A percentile compares a stretch with the other conserved stretches of the same genome.
phyloP scores from a whole-genome alignment of 805 yeast genomes.

The Spathaspora passalidarum region DNA sequence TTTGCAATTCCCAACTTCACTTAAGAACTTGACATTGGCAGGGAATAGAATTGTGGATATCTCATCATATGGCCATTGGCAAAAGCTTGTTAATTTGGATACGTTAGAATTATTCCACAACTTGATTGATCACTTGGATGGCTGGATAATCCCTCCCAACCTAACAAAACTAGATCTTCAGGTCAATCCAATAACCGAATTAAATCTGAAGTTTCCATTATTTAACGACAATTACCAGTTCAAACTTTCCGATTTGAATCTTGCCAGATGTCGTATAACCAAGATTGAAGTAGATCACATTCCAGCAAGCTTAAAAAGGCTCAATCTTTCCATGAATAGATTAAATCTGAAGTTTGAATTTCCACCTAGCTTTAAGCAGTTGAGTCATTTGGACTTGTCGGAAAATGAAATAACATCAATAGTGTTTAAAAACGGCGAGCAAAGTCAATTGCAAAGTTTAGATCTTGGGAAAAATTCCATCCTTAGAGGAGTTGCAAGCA shows the following conservation, averaged over 20 bases:
- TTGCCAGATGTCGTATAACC: neutral
- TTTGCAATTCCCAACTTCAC: slow-evolving; percentile 21
- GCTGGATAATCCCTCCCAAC: slow-evolving; percentile 19
- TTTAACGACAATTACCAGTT: slow-evolving; percentile 2
- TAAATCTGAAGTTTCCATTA: slow-evolving; percentile 2
- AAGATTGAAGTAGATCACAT: slow-evolving; percentile 11
- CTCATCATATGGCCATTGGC: slow-evolving; percentile 23
- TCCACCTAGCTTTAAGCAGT: slow-evolving; percentile 6
- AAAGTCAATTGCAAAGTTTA: slow-evolving; percentile 13
- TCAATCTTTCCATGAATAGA: slow-evolving; percentile 13
- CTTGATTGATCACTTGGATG: slow-evolving; percentile 14
- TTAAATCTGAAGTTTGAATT: slow-evolving; percentile 6
- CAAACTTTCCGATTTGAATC: slow-evolving; percentile 6
- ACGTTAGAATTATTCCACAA: slow-evolving; percentile 19
- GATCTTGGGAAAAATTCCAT: slow-evolving; percentile 19
- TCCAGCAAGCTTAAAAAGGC: slow-evolving; percentile 4
- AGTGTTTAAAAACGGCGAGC: slow-evolving; percentile 3
- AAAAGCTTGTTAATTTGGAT: slow-evolving; percentile 17
- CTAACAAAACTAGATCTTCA: slow-evolving; percentile 9
- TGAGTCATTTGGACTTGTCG: slow-evolving; percentile 14
- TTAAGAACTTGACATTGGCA: slow-evolving; percentile 19
- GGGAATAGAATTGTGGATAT: slow-evolving; percentile 24
- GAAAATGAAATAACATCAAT: slow-evolving; percentile 16
- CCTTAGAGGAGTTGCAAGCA: slow-evolving; percentile 10
- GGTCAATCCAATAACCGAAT: slow-evolving; percentile 6